Conservation (phyloP, 164 flowering plant species). For the Magnolia officinalis region DNA sequence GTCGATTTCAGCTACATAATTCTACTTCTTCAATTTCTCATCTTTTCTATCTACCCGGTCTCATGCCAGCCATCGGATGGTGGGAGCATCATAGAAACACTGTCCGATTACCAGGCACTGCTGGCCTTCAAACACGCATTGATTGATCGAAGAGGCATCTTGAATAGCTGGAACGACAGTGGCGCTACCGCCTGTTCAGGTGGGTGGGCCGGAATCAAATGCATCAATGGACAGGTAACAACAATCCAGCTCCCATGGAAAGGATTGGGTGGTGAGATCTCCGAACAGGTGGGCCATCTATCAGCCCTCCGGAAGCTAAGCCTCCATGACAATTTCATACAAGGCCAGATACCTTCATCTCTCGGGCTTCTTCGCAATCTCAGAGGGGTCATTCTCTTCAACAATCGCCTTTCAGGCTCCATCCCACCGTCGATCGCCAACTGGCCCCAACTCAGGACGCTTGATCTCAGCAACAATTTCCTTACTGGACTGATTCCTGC, state of each 20-base stretch:
- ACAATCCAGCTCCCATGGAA: conserved; percentile 88
- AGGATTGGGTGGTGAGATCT: conserved; percentile 67
- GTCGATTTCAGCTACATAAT: conserved; percentile 3
- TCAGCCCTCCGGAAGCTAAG: conserved; percentile 66
- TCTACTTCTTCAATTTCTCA: conserved; percentile 23
- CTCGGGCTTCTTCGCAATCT: conserved; percentile 68
- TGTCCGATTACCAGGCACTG: conserved; percentile 55
- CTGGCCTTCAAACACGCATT: conserved; percentile 53
- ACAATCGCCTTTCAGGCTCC: conserved; percentile 76
- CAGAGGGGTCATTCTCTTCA: conserved; percentile 75
- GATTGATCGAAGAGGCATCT: conserved; percentile 40
- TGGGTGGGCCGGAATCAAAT: conserved; percentile 83
- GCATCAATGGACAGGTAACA: conserved; percentile 68
- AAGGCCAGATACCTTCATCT: conserved; percentile 63
- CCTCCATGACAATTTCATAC: conserved; percentile 68
- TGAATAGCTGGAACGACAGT: conserved; percentile 73
- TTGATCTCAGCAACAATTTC: conserved; percentile 73
- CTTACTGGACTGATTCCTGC: conserved; percentile 68
- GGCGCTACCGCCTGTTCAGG: conserved; percentile 73
- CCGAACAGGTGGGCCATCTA: conserved; percentile 67
- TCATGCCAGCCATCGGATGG: conserved; percentile 40
- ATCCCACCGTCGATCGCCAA: conserved; percentile 70
- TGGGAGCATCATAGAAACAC: conserved; percentile 34
- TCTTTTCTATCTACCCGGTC: conserved; percentile 18
- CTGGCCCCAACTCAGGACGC: conserved; percentile 50